phyloP scores from a whole-genome alignment of 345 rosid species.

The Dipteronia sinensis region DNA sequence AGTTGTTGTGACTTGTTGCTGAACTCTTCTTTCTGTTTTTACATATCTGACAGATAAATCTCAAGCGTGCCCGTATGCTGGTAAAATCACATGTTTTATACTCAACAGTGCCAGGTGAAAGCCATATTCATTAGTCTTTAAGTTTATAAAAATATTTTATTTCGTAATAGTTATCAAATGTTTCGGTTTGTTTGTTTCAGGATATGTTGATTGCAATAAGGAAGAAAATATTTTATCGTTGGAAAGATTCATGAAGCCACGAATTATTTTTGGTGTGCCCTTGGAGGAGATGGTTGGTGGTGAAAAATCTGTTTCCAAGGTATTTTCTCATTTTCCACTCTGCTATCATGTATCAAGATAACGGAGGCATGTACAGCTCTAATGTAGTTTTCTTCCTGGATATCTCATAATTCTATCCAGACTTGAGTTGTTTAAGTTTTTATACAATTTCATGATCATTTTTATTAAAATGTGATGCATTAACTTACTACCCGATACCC shows the following conservation, averaged over 20 bases:
- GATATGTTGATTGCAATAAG: slow-evolving; percentile 75
- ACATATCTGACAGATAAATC: slow-evolving; percentile 64
- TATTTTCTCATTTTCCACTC: slow-evolving; percentile 24
- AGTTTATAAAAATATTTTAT: background rate
- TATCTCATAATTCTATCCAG: background rate
- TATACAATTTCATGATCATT: background rate
- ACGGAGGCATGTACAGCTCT: background rate
- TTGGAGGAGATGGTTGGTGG: slow-evolving; percentile 65
- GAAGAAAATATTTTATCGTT: slow-evolving; percentile 74
- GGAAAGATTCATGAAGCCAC: slow-evolving; percentile 82
- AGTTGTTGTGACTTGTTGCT: background rate
- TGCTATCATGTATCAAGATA: background rate
- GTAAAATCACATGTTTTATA: slow-evolving; percentile 67
- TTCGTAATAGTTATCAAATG: background rate
- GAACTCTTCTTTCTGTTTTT: slow-evolving; percentile 9
- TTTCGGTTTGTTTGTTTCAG: slow-evolving; percentile 39
- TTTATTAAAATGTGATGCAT: background rate
- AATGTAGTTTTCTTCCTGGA: background rate
- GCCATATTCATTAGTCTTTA: slow-evolving; percentile 3
- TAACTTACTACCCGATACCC: background rate
- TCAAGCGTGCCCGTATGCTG: slow-evolving; percentile 90
- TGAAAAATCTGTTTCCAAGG: slow-evolving; percentile 55
- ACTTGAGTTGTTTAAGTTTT: background rate
- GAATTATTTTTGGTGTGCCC: slow-evolving; percentile 72
- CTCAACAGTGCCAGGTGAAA: slow-evolving; percentile 64